phyloP scores from a whole-genome alignment of 2,329 filamentous ascomycete species.

The Talaromyces sp. region DNA sequence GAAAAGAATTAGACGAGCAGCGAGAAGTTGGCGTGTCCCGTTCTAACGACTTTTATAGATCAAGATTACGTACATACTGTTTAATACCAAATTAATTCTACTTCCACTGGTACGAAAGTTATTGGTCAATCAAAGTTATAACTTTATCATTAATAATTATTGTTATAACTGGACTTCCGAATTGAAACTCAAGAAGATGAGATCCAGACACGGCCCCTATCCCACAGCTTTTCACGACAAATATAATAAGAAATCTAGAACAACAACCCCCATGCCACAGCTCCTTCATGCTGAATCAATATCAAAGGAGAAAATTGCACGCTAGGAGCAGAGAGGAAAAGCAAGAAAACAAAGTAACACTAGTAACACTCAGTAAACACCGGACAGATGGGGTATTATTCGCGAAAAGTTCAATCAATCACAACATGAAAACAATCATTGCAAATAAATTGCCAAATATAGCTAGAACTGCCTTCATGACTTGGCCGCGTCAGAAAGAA shows the following conservation, averaged over 20 bases:
- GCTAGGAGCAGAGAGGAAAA: background rate
- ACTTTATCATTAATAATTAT: background rate
- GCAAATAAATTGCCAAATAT: background rate
- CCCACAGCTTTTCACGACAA: background rate
- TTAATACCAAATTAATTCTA: background rate
- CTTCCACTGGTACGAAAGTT: background rate
- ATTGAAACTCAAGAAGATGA: background rate
- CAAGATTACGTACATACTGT: background rate
- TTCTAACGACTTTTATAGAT: background rate
- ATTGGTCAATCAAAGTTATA: background rate
- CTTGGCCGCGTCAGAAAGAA: constrained; percentile 36
- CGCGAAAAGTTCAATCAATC: background rate
- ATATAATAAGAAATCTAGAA: background rate
- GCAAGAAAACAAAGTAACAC: constrained; percentile 3
- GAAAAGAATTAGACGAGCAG: background rate
- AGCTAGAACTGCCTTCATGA: constrained; percentile 1
- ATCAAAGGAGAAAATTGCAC: background rate
- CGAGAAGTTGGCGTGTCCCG: background rate
- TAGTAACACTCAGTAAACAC: background rate
- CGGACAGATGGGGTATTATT: constrained; percentile 5
- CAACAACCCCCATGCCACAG: background rate
- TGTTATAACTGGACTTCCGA: background rate
- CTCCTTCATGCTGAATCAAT: background rate
- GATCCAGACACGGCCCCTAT: background rate
- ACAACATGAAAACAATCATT: background rate